A percentile compares a stretch with the other conserved stretches of the same genome.
Conservation (phyloP, 2,329 filamentous ascomycete genomes). For the Microcyclosporella mali region DNA sequence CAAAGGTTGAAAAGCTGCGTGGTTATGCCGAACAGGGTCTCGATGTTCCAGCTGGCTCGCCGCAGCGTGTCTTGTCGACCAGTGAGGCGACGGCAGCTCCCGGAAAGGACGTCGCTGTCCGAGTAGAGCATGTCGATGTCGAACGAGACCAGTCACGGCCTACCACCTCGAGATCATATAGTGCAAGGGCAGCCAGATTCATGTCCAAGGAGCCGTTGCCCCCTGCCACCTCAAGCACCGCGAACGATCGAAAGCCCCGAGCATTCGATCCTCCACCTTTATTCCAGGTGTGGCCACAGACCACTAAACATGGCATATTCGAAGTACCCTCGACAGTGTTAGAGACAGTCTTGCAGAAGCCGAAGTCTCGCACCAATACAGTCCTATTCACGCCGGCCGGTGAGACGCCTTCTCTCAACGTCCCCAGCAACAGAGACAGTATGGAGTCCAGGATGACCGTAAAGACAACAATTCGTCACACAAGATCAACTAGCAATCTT, state of each 20-base stretch:
- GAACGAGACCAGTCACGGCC: constrained; percentile 7
- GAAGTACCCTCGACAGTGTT: constrained; percentile 61
- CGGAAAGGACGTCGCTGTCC: constrained; percentile 6
- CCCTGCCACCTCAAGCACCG: constrained; percentile 6
- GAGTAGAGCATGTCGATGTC: constrained; percentile 7
- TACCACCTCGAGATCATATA: constrained; percentile 12
- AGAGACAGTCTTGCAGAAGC: constrained; percentile 44
- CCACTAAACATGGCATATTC: constrained; percentile 67
- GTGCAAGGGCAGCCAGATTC: constrained; percentile 3
- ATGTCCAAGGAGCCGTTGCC: constrained; percentile 1
- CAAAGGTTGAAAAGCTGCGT: constrained; percentile 44
- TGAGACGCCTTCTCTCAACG: constrained; percentile 10
- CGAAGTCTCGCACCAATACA: constrained; percentile 11
- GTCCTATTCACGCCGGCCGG: constrained; percentile 5
- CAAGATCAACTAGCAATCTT: constrained; percentile 9
- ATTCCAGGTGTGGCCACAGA: constrained; percentile 81
- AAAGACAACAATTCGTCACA: constrained; percentile 13
- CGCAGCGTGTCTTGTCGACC: constrained; percentile 8
- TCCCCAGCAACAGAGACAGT: constrained; percentile 7
- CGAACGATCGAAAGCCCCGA: constrained; percentile 8
- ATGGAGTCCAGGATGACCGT: constrained; percentile 13
- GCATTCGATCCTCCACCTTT: constrained; percentile 57
- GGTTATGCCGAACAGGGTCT: constrained; percentile 42
- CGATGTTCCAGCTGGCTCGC: constrained; percentile 8
- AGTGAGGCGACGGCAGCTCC: constrained; percentile 7